Percentiles rank a stretch among this genome's conserved stretches.
Evolutionary conservation across 768 basidiomycete species (phyloP).

Genomic region (Favolaschia claudopus): DNA sequence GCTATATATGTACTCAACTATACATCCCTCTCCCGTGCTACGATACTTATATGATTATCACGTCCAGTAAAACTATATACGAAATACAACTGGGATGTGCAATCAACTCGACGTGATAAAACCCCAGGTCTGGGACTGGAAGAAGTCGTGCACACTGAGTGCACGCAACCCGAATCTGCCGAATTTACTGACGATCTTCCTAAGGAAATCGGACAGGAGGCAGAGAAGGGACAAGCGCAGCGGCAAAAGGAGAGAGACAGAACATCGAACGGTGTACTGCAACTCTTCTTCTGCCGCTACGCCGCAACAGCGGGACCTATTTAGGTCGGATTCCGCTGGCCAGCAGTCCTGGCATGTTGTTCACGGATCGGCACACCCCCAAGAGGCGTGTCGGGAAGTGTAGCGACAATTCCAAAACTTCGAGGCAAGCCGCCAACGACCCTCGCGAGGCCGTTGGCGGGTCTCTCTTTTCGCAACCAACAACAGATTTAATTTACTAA

Average conservation of each 20-base stretch:
- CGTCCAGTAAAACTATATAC: no score
- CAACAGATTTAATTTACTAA: neutral
- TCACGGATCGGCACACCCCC: neutral
- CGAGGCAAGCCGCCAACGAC: slow-evolving; percentile 6
- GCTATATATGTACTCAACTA: no score
- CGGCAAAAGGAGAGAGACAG: neutral
- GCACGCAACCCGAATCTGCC: slow-evolving; percentile 15
- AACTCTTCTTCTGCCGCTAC: neutral
- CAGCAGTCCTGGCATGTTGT: neutral
- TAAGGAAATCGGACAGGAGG: neutral
- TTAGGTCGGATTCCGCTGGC: neutral
- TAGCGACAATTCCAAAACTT: neutral
- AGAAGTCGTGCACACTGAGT: neutral
- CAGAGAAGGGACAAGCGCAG: slow-evolving; percentile 12
- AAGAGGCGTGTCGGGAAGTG: neutral
- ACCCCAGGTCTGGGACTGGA: slow-evolving; percentile 7
- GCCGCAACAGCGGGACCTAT: neutral
- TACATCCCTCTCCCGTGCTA: no score
- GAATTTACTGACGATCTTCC: slow-evolving; percentile 1
- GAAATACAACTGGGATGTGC: neutral
- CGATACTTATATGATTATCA: no score
- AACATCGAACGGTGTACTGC: neutral
- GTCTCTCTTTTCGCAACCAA: neutral
- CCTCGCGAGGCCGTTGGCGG: slow-evolving; percentile 7
- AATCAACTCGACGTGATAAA: neutral